phyloP scores from a whole-genome alignment of 805 yeast genomes.

The Wickerhamiella dianesei region DNA sequence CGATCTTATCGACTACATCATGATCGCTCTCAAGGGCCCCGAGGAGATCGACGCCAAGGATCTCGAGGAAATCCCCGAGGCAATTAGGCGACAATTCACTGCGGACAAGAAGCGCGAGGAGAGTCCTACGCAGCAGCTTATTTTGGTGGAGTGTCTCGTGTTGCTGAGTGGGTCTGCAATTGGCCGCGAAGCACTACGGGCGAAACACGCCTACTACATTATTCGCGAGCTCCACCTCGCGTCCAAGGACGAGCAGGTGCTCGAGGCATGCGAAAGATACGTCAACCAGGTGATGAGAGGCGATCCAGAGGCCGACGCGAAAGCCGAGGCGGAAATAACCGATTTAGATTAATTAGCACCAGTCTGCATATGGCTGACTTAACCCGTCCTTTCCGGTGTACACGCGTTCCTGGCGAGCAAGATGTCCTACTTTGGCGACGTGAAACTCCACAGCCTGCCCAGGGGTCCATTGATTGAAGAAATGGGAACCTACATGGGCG shows the following conservation, averaged over 20 bases:
- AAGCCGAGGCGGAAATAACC: conserved; percentile 14
- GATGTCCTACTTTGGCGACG: conserved; percentile 9
- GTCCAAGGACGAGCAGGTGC: conserved; percentile 33
- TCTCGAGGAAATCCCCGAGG: conserved; percentile 75
- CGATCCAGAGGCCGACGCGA: conserved; percentile 32
- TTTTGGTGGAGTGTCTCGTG: conserved; percentile 67
- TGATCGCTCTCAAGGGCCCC: conserved; percentile 67
- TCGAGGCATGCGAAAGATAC: conserved; percentile 63
- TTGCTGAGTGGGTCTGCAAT: conserved; percentile 62
- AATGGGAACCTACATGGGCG: conserved; percentile 15
- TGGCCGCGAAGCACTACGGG: conserved; percentile 65
- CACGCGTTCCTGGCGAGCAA: not conserved
- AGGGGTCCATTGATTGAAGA: conserved; percentile 5
- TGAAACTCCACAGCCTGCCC: conserved; percentile 2
- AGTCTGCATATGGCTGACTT: not conserved
- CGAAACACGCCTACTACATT: conserved; percentile 72
- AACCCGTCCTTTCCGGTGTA: not conserved
- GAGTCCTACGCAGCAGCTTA: conserved; percentile 41
- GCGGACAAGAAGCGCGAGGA: conserved; percentile 71
- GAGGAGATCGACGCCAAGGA: conserved; percentile 72
- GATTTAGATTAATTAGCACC: conserved; percentile 33
- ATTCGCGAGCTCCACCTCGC: conserved; percentile 71
- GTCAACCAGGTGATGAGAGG: conserved; percentile 92
- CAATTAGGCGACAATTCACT: conserved; percentile 56
- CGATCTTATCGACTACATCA: conserved; percentile 66